Evolutionary conservation across 1,284 basidiomycete species (phyloP).

Genomic region (Melanopsichium pennsylvanicum): DNA sequence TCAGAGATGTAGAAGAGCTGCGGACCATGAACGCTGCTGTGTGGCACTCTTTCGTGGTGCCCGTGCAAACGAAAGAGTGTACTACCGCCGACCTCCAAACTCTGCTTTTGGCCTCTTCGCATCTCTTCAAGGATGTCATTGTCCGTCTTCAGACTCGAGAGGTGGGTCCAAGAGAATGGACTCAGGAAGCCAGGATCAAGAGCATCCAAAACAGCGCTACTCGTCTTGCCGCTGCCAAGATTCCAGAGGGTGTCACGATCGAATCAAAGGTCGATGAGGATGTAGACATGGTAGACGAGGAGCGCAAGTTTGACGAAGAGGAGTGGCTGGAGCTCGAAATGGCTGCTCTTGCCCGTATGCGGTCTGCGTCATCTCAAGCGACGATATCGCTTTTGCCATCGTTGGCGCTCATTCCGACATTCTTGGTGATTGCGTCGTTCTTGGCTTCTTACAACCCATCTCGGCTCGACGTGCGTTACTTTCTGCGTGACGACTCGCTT

Average conservation of each 20-base stretch:
- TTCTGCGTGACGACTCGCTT: constrained; percentile 51
- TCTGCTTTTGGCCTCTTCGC: constrained; percentile 34
- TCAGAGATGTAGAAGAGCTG: constrained; percentile 54
- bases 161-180: constrained; percentile 54
- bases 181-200: constrained; percentile 27
- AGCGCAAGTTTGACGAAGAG: constrained; percentile 41
- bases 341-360: constrained; percentile 6
- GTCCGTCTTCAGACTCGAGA: constrained; percentile 46
- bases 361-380: constrained; percentile 21
- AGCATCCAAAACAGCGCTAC: constrained; percentile 33
- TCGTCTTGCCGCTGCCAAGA: constrained; percentile 18
- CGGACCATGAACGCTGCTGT: constrained; percentile 46
- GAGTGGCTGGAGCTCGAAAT: constrained; percentile 38
- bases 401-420: constrained; percentile 68
- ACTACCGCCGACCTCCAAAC: constrained; percentile 21
- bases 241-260: neutral
- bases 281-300: constrained; percentile 31
- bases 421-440: constrained; percentile 81
- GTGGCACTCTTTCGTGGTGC: constrained; percentile 54
- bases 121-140: constrained; percentile 54
- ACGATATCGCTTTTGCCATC: constrained; percentile 30
- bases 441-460: constrained; percentile 86
- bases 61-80: constrained; percentile 42
- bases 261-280: constrained; percentile 2
- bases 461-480: constrained; percentile 74